Evolutionary conservation across 345 rosid genomes (phyloP).

Genomic region (Gossypioides kirkii): DNA sequence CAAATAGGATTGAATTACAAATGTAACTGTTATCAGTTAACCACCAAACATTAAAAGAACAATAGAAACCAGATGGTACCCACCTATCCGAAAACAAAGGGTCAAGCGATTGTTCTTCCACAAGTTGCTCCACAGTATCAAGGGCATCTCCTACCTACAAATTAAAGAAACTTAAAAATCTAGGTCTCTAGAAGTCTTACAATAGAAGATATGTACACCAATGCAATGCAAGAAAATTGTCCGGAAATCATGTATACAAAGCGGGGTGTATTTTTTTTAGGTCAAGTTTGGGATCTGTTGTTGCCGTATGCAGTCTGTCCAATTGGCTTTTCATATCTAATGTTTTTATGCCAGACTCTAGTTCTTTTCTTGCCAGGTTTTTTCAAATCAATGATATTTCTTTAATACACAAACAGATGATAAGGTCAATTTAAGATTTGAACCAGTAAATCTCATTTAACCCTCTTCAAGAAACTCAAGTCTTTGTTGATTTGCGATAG

Average conservation of each 20-base stretch:
- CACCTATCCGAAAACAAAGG: conserved; percentile 63
- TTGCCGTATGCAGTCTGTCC: not conserved
- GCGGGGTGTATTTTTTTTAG: not conserved
- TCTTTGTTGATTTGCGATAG: not conserved
- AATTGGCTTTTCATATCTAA: not conserved
- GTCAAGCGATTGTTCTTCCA: conserved; percentile 74
- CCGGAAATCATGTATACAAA: not conserved
- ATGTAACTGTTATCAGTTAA: not conserved
- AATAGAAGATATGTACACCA: not conserved
- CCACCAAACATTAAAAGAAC: not conserved
- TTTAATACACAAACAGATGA: not conserved
- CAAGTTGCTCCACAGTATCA: conserved; percentile 59
- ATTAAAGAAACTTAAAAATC: not conserved
- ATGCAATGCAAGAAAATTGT: not conserved
- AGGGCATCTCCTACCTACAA: conserved; percentile 62
- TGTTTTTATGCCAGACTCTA: not conserved
- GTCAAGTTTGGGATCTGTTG: not conserved
- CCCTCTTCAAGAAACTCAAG: not conserved
- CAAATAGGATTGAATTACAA: not conserved
- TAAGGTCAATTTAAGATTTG: not conserved
- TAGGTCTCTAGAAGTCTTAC: not conserved
- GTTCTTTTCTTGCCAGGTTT: not conserved
- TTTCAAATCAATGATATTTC: not conserved
- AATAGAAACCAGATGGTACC: conserved; percentile 16
- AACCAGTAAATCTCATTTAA: not conserved